Evolutionary conservation across 2,329 filamentous ascomycete species (phyloP).

Genomic region (Lachnellula hyalina): DNA sequence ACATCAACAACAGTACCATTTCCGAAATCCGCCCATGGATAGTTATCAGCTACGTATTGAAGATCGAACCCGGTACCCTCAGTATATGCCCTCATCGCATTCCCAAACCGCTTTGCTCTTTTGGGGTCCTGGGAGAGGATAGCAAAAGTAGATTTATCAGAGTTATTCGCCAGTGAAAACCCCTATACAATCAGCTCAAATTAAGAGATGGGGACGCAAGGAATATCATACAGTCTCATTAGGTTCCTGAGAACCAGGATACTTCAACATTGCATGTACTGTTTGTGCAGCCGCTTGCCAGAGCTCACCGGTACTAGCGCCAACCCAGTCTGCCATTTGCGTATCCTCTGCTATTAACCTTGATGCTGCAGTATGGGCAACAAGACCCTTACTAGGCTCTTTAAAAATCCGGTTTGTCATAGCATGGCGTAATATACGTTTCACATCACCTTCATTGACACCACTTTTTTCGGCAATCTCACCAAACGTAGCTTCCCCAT

Average conservation of each 20-base stretch:
- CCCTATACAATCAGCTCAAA: neutral
- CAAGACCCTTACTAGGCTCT: conserved; percentile 14
- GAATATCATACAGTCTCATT: conserved; percentile 2
- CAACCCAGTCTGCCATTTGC: conserved; percentile 7
- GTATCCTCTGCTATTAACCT: conserved; percentile 15
- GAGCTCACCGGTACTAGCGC: conserved; percentile 9
- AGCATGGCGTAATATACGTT: conserved; percentile 19
- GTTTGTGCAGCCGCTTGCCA: conserved; percentile 17
- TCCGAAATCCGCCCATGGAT: conserved; percentile 8
- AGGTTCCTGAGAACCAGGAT: conserved; percentile 5
- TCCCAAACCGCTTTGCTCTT: conserved; percentile 7
- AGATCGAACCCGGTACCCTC: conserved; percentile 4
- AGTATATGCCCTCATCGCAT: conserved; percentile 7
- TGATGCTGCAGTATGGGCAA: conserved; percentile 21
- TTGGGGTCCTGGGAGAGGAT: neutral
- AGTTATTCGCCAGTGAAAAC: conserved; percentile 9
- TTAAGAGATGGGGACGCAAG: neutral
- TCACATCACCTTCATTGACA: conserved; percentile 10
- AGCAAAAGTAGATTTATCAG: neutral
- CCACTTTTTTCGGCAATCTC: conserved; percentile 17
- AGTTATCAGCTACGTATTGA: conserved; percentile 3
- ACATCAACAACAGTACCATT: conserved; percentile 13
- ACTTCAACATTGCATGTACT: conserved; percentile 8
- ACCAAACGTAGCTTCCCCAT: conserved; percentile 17
- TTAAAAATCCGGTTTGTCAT: conserved; percentile 22